Conservation (phyloP, 2,329 filamentous ascomycete species). For the Alternaria hordeiaustralica region DNA sequence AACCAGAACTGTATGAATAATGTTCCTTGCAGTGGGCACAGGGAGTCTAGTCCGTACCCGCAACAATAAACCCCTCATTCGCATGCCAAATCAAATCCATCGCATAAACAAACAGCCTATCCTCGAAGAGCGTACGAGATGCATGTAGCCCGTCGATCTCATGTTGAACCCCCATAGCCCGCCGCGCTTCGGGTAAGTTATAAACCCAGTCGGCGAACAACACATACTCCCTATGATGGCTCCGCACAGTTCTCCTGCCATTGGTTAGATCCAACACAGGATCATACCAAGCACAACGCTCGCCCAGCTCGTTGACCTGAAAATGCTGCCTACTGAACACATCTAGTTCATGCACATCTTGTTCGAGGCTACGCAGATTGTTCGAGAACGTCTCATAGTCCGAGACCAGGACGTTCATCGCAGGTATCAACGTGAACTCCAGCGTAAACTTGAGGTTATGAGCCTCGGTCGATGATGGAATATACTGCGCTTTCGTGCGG, state of each 20-base stretch:
- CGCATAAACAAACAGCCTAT: neutral
- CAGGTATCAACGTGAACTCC: neutral
- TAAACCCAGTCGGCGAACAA: slow-evolving; percentile 10
- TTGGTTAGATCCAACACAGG: neutral
- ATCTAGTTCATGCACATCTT: neutral
- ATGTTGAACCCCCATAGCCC: neutral
- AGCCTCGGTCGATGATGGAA: neutral
- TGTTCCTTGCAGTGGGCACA: too few species aligned
- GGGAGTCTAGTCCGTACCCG: neutral
- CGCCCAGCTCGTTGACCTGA: neutral
- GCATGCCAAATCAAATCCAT: neutral
- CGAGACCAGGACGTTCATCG: neutral
- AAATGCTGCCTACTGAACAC: neutral
- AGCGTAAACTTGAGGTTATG: neutral
- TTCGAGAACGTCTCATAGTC: neutral
- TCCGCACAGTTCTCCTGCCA: neutral
- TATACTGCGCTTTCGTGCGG: too few species aligned
- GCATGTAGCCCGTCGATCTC: neutral
- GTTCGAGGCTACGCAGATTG: neutral
- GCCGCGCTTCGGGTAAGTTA: slow-evolving; percentile 13
- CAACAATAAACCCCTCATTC: neutral
- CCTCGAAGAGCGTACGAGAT: neutral
- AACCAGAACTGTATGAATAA: too few species aligned
- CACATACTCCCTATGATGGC: neutral
- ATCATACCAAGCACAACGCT: neutral